Conservation (phyloP, 192 early-diverging fungal genomes). For the Jimgerdemannia flammicorona region DNA sequence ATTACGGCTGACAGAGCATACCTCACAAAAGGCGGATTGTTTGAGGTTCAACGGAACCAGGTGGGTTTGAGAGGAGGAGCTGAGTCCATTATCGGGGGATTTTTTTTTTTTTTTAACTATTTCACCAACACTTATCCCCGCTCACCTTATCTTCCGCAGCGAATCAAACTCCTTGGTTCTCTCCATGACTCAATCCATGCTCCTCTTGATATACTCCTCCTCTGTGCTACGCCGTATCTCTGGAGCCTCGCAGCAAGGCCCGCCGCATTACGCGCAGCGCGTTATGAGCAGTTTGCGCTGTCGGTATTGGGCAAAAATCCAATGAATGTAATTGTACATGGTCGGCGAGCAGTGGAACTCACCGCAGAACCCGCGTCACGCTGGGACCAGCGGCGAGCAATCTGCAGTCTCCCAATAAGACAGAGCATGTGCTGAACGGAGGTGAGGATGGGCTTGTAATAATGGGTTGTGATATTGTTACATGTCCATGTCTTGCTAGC, state of each 20-base stretch:
- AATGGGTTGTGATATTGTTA: not conserved
- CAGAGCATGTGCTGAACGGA: slow-evolving; percentile 43
- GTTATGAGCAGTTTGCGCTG: slow-evolving; percentile 25
- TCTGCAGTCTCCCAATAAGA: slow-evolving; percentile 22
- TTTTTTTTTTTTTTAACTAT: no score
- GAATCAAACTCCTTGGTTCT: not conserved
- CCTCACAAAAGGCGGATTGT: not conserved
- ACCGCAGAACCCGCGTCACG: slow-evolving; percentile 52
- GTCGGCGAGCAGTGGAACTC: slow-evolving; percentile 54
- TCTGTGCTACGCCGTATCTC: not conserved
- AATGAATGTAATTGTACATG: slow-evolving; percentile 43
- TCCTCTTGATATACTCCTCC: not conserved
- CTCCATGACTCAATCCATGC: not conserved
- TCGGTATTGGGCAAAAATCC: slow-evolving; percentile 48
- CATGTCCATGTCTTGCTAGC: no score
- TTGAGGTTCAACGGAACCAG: not conserved
- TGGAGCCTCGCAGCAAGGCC: not conserved
- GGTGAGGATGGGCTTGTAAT: not conserved
- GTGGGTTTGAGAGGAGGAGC: not conserved
- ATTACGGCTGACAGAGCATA: not conserved
- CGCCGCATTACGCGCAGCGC: not conserved
- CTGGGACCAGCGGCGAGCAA: slow-evolving; percentile 48
- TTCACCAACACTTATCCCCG: no score
- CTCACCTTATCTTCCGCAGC: not conserved
- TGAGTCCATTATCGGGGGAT: not conserved